These are phyloP conservation scores for Cercospora zeina DNA, from an alignment of 2,329 filamentous ascomycete genomes.

Conservation along the genomic window DNA sequence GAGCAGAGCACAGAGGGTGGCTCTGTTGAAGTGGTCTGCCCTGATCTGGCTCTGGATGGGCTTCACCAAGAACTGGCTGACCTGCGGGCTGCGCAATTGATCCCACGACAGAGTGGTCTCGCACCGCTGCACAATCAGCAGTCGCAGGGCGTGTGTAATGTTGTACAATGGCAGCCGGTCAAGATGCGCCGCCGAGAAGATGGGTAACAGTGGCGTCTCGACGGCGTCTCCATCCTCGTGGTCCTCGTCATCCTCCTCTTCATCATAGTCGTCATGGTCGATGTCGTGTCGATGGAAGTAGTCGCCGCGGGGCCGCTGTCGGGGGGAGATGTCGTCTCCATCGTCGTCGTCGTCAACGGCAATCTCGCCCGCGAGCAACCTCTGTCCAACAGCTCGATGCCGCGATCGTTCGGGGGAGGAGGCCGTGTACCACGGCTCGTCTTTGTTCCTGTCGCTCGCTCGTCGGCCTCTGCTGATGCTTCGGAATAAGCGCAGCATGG, in stretches of 20 bases:
- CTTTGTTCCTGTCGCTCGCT: conserved; percentile 19
- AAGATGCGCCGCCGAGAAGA: conserved; percentile 77
- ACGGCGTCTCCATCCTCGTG: conserved; percentile 49
- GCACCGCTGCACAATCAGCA: conserved; percentile 78
- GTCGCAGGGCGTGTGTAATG: conserved; percentile 84
- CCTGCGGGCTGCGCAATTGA: conserved; percentile 89
- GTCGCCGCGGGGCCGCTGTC: conserved; percentile 21
- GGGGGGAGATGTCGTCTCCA: conserved; percentile 29
- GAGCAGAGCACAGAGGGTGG: conserved; percentile 85
- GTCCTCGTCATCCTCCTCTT: conserved; percentile 46
- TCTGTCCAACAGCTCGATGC: conserved; percentile 31
- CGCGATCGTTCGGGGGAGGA: conserved; percentile 34
- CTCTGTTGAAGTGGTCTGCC: conserved; percentile 77
- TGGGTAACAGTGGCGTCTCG: conserved; percentile 63
- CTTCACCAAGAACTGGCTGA: conserved; percentile 93
- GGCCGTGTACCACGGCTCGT: conserved; percentile 25
- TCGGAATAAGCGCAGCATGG: conserved; percentile 32
- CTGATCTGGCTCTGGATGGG: conserved; percentile 90
- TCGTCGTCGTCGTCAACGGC: conserved; percentile 30
- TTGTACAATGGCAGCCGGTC: conserved; percentile 86
- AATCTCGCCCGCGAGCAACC: conserved; percentile 25
- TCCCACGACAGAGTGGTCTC: conserved; percentile 95
- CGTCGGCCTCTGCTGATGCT: conserved; percentile 32
- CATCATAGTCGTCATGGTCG: conserved; percentile 36
- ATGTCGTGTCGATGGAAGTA: conserved; percentile 29